A percentile compares a stretch with the other conserved stretches of the same genome.
Evolutionary conservation across 495 filamentous ascomycete genomes (phyloP).

Genomic region (Penicillium soppii): DNA sequence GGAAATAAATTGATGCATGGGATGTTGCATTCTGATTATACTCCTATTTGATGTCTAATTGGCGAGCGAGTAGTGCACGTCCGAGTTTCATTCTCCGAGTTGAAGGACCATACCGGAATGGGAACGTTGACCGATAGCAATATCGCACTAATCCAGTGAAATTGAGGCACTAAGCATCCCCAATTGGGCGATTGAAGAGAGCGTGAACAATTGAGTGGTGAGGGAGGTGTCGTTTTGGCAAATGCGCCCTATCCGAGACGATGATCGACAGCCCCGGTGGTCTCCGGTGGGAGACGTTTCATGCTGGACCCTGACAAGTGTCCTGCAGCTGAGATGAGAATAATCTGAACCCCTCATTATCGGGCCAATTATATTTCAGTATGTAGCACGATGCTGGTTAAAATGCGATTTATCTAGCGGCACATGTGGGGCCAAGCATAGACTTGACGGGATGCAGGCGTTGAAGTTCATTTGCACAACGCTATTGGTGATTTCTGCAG

Average conservation of each 20-base stretch:
- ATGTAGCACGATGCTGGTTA: constrained; percentile 8
- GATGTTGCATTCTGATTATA: neutral
- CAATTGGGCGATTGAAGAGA: constrained; percentile 7
- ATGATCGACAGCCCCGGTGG: constrained; percentile 10
- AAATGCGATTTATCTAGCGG: neutral
- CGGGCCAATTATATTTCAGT: constrained; percentile 1
- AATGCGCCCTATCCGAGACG: neutral
- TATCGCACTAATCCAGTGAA: neutral
- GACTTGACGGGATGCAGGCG: neutral
- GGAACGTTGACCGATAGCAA: constrained; percentile 20
- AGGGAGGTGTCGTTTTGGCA: neutral
- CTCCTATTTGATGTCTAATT: constrained; percentile 4
- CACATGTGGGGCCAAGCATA: neutral
- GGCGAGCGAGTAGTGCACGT: constrained; percentile 1
- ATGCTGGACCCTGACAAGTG: neutral
- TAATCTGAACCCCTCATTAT: constrained; percentile 3
- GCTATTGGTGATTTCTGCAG: neutral
- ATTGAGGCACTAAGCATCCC: neutral
- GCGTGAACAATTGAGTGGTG: constrained; percentile 22
- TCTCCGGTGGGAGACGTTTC: neutral
- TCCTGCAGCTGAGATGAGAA: neutral
- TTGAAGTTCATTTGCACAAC: too few relatives aligned
- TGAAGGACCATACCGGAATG: constrained; percentile 7
- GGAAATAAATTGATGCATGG: neutral
- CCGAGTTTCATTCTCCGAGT: too few relatives aligned